These are phyloP conservation scores for Hanseniaspora gamundiae DNA, from an alignment of 1,139 yeast species.

Conservation along the genomic window DNA sequence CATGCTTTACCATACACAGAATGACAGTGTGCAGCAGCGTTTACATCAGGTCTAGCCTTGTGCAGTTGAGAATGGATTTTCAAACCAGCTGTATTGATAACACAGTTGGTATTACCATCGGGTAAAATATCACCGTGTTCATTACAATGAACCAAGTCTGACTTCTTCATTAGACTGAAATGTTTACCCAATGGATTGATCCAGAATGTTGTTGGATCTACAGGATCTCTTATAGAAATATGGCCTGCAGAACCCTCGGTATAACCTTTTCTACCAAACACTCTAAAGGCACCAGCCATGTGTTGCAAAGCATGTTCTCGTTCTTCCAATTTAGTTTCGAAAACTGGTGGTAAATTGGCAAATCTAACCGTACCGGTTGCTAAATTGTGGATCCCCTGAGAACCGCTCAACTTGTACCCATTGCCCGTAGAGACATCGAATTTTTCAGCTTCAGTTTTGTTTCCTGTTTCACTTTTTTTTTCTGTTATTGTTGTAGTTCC, in stretches of 20 bases:
- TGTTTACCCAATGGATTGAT: conserved; percentile 63
- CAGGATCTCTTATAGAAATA: conserved; percentile 63
- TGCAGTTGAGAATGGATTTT: conserved; percentile 64
- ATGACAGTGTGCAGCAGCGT: conserved; percentile 71
- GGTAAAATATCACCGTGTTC: conserved; percentile 46
- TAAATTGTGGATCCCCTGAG: conserved; percentile 13
- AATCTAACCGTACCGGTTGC: conserved; percentile 11
- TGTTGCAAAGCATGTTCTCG: conserved; percentile 54
- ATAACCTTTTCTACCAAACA: conserved; percentile 63
- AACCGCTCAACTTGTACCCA: background rate
- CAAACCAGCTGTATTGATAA: conserved; percentile 69
- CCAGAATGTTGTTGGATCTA: conserved; percentile 58
- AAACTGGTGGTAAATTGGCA: conserved; percentile 29
- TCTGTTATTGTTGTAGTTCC: background rate
- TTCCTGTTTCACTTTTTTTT: background rate
- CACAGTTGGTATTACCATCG: conserved; percentile 45
- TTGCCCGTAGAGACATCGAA: background rate
- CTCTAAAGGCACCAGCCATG: conserved; percentile 69
- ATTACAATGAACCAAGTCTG: conserved; percentile 64
- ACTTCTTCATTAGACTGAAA: conserved; percentile 52
- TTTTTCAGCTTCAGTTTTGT: background rate
- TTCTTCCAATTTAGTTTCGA: conserved; percentile 36
- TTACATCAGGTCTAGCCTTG: conserved; percentile 59
- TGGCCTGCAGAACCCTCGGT: conserved; percentile 70
- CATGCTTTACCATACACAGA: conserved; percentile 62